These are phyloP conservation scores for Falciphora oryzae DNA, from an alignment of 2,329 filamentous ascomycete genomes.

Conservation along the genomic window DNA sequence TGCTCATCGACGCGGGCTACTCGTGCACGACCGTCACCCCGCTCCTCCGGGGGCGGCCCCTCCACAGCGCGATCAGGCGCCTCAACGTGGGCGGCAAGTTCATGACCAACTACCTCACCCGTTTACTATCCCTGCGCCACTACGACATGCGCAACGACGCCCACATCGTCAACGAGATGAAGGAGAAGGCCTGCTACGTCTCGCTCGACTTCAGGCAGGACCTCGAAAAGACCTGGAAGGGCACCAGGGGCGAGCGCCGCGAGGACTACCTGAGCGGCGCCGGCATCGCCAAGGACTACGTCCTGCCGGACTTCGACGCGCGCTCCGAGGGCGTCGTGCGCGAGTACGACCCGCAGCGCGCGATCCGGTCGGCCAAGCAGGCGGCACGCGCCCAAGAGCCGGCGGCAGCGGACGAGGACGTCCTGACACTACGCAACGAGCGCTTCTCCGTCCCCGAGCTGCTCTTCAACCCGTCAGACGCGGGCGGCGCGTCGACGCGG, in stretches of 20 bases:
- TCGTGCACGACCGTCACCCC: constrained; percentile 90
- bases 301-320: constrained; percentile 73
- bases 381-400: constrained; percentile 22
- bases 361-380: constrained; percentile 35
- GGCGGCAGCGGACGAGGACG: constrained; percentile 60
- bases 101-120: constrained; percentile 86
- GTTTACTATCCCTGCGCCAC: constrained; percentile 81
- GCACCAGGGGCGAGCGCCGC: constrained; percentile 54
- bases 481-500: constrained; percentile 52
- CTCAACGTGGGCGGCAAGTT: constrained; percentile 91
- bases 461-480: constrained; percentile 78
- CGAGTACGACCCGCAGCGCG: constrained; percentile 61
- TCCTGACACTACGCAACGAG: constrained; percentile 84
- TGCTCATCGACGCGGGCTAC: constrained; percentile 87
- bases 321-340: constrained; percentile 61
- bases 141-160: constrained; percentile 95
- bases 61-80: constrained; percentile 76
- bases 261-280: constrained; percentile 42
- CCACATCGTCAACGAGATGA: constrained; percentile 92
- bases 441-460: constrained; percentile 86
- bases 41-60: constrained; percentile 69
- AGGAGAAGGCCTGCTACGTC: constrained; percentile 83
- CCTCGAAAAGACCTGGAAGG: constrained; percentile 81
- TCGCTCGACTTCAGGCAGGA: constrained; percentile 70
- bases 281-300: constrained; percentile 79